Evolutionary conservation across 2,329 filamentous ascomycete species (phyloP).

Genomic region (Rhexocercosporidium sp.): DNA sequence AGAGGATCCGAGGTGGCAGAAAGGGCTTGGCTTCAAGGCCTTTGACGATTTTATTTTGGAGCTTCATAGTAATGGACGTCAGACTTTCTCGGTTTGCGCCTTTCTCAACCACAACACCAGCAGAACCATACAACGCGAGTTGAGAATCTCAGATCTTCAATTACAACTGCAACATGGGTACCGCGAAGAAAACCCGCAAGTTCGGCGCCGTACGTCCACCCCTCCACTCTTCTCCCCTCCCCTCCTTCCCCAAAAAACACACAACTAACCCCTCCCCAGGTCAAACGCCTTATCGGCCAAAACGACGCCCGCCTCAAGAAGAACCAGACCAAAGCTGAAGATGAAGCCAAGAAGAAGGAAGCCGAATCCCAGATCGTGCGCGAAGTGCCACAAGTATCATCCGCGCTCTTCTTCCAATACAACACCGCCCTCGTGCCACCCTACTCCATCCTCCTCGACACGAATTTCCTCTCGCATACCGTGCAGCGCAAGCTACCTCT

Average conservation of each 20-base stretch:
- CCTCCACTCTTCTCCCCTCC: background rate
- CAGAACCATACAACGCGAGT: conserved; percentile 13
- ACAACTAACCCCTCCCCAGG: conserved; percentile 41
- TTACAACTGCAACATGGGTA: conserved; percentile 69
- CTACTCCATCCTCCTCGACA: conserved; percentile 73
- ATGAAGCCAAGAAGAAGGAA: conserved; percentile 62
- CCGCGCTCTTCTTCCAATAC: conserved; percentile 85
- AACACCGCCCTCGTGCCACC: conserved; percentile 87
- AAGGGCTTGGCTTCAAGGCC: background rate
- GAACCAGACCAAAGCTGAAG: conserved; percentile 73
- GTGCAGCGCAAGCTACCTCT: conserved; percentile 90
- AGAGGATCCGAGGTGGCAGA: background rate
- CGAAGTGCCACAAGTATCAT: conserved; percentile 82
- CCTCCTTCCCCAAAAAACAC: background rate
- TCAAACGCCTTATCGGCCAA: conserved; percentile 84
- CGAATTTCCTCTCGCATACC: conserved; percentile 90
- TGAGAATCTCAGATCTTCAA: background rate
- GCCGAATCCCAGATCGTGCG: conserved; percentile 67
- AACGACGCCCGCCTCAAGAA: conserved; percentile 82
- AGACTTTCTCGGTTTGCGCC: background rate
- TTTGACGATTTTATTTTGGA: conserved; percentile 4
- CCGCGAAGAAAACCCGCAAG: conserved; percentile 89
- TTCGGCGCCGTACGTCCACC: conserved; percentile 68
- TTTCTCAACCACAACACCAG: conserved; percentile 10
- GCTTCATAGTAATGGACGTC: background rate